Base-by-base conservation (phyloP, 768 basidiomycete species). In the Mycena maculata region DNA sequence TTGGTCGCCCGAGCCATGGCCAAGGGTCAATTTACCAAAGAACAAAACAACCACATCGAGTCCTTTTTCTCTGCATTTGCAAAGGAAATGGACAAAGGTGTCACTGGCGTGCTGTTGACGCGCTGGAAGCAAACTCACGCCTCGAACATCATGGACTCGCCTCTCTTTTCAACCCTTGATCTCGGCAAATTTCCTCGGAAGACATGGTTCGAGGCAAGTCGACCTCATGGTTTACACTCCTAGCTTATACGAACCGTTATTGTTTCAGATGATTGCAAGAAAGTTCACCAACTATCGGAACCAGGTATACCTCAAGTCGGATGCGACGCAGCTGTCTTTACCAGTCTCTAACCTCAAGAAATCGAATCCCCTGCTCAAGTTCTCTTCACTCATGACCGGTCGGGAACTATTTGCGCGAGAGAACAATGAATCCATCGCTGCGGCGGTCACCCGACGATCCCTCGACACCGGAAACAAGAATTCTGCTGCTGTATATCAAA, bases 281-380 rank as follows among this genome's bases (percentile, higher is more conserved):
- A 58, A 58, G 31, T 58, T 58, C n/a, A 58, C 56, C 4, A 58
- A 58, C 42, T 58, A 58, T 47, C 56, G 56, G n/a, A 58, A 58
- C 44, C 56, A 58, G 20, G 44, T 58, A 27, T 58, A 58, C 42
- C 42, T 58, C 44, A 44, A 44, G 42, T 45, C 42, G 10, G 7
- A 15, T 2, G 56, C 16, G 20, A 6, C 28, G 8, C 25, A 42
- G 20, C 3, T 23, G 3, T 44, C 56, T 22, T 22, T 13, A 23
- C n/a, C 25, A 15, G 27, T 45, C 9, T 11, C 42, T n/a, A n/a
- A 22, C 18, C 31, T 47, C 12, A 58, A 33, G 42, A 58, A 58
- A 33, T 9, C 50, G 20, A 58, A 58, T 16, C 56, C 56, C 8
- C 56, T 58, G 5, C 56, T 58, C 28, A 58, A 49, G 22, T 49